Conservation (phyloP, 2,329 filamentous ascomycete genomes). For the Rhinocladiella similis region DNA sequence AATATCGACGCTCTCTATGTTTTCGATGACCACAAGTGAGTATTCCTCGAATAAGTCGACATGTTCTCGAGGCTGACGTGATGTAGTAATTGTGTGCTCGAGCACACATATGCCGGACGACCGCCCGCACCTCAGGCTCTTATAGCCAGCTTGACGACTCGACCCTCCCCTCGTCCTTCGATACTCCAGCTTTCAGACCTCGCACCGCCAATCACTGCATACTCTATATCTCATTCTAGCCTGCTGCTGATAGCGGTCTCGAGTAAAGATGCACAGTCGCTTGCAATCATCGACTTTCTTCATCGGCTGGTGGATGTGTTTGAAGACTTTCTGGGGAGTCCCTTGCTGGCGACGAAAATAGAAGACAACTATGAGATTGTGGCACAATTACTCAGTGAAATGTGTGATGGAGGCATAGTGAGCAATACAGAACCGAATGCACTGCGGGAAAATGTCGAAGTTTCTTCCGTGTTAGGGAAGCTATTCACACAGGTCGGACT, state of each 20-base stretch:
- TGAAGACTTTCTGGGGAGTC: conserved; percentile 90
- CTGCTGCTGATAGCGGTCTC: conserved; percentile 82
- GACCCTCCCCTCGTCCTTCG: conserved; percentile 77
- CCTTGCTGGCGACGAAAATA: conserved; percentile 80
- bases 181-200: conserved; percentile 81
- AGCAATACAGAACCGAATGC: conserved; percentile 92
- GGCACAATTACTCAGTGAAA: conserved; percentile 87
- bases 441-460: conserved; percentile 84
- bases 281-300: conserved; percentile 89
- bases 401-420: conserved; percentile 92
- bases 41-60: conserved; percentile 5
- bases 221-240: conserved; percentile 83
- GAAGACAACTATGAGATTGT: conserved; percentile 91
- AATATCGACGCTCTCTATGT: conserved; percentile 95
- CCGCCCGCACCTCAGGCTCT: conserved; percentile 75
- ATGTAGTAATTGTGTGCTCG: conserved; percentile 76
- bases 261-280: conserved; percentile 83
- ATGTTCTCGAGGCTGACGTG: conserved; percentile 7
- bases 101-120: conserved; percentile 82
- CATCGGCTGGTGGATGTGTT: conserved; percentile 90
- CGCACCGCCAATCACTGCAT: conserved; percentile 82
- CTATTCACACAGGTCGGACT: conserved; percentile 83
- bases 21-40: conserved; percentile 91
- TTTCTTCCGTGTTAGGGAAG: conserved; percentile 86
- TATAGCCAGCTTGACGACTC: conserved; percentile 81